Evolutionary conservation across 331 rosid genomes (phyloP).

Genomic region (Telfairia occidentalis): DNA sequence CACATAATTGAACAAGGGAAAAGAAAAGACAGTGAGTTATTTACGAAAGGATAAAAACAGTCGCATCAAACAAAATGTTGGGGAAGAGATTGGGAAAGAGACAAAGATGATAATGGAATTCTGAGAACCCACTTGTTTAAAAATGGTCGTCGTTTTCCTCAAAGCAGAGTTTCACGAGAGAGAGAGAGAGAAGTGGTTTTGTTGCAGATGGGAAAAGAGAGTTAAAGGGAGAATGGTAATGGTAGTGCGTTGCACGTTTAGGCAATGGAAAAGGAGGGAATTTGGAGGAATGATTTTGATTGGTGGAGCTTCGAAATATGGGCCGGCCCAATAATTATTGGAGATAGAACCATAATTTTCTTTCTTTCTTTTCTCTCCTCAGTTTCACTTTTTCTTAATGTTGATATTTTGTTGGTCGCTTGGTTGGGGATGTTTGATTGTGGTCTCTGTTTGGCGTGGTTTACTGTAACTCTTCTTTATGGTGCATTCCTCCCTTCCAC

Average conservation of each 20-base stretch:
- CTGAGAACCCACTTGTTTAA: constrained; percentile 9
- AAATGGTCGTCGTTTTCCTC: constrained; percentile 15
- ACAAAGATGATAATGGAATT: constrained; percentile 9
- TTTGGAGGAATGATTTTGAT: background rate
- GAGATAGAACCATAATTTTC: background rate
- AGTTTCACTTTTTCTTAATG: background rate
- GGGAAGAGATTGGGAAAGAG: constrained; percentile 7
- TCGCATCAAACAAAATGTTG: constrained; percentile 6
- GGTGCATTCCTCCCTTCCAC: constrained; percentile 1
- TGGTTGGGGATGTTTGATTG: background rate
- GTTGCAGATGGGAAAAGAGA: background rate
- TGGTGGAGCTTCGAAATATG: background rate
- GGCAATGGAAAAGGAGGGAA: too few relatives aligned
- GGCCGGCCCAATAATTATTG: constrained; percentile 13
- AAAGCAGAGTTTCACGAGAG: background rate
- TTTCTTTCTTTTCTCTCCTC: background rate
- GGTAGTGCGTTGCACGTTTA: background rate
- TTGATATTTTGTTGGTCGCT: background rate
- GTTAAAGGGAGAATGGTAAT: background rate
- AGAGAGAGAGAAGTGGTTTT: background rate
- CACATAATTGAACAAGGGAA: background rate
- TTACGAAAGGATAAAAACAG: background rate
- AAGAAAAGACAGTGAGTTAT: background rate
- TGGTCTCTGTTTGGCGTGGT: background rate
- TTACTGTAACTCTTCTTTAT: constrained; percentile 9